phyloP scores from a whole-genome alignment of 2,329 filamentous ascomycete species.

The Curvularia sp. region DNA sequence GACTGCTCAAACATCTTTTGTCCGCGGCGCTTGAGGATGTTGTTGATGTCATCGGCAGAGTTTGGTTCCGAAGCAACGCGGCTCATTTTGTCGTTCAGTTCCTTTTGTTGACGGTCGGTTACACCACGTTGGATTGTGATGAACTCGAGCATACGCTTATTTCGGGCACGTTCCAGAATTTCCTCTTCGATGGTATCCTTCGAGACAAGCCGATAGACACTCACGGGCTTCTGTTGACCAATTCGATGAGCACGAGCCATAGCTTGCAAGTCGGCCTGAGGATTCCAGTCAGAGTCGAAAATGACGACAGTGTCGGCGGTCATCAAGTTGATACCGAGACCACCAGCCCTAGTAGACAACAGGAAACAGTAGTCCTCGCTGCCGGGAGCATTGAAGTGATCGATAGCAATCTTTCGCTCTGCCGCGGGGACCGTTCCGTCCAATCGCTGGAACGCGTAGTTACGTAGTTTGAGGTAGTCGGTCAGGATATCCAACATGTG shows the following conservation, averaged over 20 bases:
- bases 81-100: conserved; percentile 72
- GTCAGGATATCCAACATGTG: conserved; percentile 96
- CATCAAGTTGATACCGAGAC: conserved; percentile 98
- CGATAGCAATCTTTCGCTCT: conserved; percentile 89
- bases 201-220: conserved; percentile 93
- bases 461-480: conserved; percentile 89
- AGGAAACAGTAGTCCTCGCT: conserved; percentile 97
- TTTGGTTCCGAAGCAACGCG: conserved; percentile 78
- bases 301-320: conserved; percentile 97
- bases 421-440: conserved; percentile 93
- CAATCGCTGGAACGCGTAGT: conserved; percentile 93
- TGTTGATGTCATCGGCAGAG: conserved; percentile 92
- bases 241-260: conserved; percentile 99
- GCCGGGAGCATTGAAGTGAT: conserved; percentile 96
- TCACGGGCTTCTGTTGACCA: conserved; percentile 94
- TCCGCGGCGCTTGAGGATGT: conserved; percentile 95
- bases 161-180: conserved; percentile 91
- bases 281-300: conserved; percentile 99
- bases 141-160: conserved; percentile 97
- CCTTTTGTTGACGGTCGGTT: conserved; percentile 88
- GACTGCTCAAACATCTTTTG: conserved; percentile 99
- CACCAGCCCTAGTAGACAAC: conserved; percentile 91
- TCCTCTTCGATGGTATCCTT: conserved; percentile 99
- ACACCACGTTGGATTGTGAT: conserved; percentile 97
- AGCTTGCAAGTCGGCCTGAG: conserved; percentile 94